Percentiles rank a stretch among this genome's conserved stretches.
Conservation (phyloP, 75 land plant genomes). For the Pinus taeda region DNA sequence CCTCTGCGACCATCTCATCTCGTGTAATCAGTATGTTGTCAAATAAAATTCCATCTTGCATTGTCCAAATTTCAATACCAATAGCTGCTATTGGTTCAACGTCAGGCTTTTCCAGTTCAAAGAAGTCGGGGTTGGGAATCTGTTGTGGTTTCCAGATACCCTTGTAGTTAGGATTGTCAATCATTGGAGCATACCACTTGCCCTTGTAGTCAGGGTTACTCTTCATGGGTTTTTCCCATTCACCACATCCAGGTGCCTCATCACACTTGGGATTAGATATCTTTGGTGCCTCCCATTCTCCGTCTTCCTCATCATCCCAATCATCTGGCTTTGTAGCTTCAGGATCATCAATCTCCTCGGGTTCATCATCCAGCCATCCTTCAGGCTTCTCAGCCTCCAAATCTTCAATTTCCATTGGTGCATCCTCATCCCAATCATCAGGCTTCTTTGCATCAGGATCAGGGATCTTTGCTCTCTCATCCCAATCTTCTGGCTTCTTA, state of each 20-base stretch:
- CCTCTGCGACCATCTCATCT: slow-evolving; percentile 68
- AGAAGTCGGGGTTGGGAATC: slow-evolving; percentile 82
- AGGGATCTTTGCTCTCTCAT: slow-evolving; percentile 89
- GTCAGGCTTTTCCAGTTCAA: slow-evolving; percentile 71
- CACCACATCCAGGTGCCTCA: slow-evolving; percentile 92
- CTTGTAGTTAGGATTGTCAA: slow-evolving; percentile 90
- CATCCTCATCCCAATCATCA: slow-evolving; percentile 96
- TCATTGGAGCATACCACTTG: slow-evolving; percentile 87
- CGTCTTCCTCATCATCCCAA: slow-evolving; percentile 99
- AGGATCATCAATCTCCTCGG: slow-evolving; percentile 94
- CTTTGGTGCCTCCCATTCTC: slow-evolving; percentile 95
- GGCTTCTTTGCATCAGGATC: slow-evolving; percentile 86
- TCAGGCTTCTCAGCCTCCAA: slow-evolving; percentile 88
- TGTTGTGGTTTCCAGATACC: slow-evolving; percentile 91
- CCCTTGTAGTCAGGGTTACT: slow-evolving; percentile 93
- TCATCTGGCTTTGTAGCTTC: slow-evolving; percentile 86
- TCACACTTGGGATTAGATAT: slow-evolving; percentile 87
- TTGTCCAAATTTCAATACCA: slow-evolving; percentile 99
- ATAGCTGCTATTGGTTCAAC: slow-evolving; percentile 88
- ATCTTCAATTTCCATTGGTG: slow-evolving; percentile 89
- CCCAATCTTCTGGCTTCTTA: slow-evolving; percentile 96
- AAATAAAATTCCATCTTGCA: slow-evolving; percentile 96
- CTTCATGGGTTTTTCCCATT: slow-evolving; percentile 91
- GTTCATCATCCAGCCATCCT: slow-evolving; percentile 97
- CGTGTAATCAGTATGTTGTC: slow-evolving; percentile 75